Base-by-base conservation (phyloP, 352 stramenopile species). In the Pythium brassicae region DNA sequence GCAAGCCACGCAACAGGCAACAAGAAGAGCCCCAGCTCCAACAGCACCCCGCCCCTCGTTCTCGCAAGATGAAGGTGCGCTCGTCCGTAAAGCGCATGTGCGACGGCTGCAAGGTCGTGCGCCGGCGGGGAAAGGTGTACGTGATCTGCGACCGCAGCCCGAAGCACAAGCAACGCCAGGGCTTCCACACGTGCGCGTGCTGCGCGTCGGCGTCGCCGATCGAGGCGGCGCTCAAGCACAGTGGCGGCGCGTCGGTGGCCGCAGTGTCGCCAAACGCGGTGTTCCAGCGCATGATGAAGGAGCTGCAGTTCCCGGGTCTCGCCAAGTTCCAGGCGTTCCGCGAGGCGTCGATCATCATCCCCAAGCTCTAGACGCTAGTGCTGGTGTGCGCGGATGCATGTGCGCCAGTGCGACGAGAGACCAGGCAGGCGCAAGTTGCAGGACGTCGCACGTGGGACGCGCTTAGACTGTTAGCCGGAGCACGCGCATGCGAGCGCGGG, bases 131-230 rank as follows among this genome's bases (percentile, higher is more conserved):
- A 62, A 92, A 91, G 71, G 77, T 96, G 47, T 95, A 94, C 53
- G 88, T 97, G 48, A 93, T 95, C 68, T 97, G 89, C 67, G 85
- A 95, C 63, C 85, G 83, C 64, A 94, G 84, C 63, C 86, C 85
- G 53, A 94, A 94, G 78, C 89, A 97, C 80, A 97, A 97, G 82
- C 89, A 97, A 74, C 85, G 89, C 56, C 88, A 97, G 69, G 89
- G 89, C n/a, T 89, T 94, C 71, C 82, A 94, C 72, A 95, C 89
- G 23, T 77, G 72, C 57, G 71, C 80, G 37, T 65, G 71, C 45
- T 63, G 63, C 34, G 57, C 68, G 46, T 59, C 56, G 4, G 55
- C 65, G 37, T 61, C 73, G 50, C 57, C 57, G 25, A 50, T 63
- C 11, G 48, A 63, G 50, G 45, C 44, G 50, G 53, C 60, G 34